Percentiles rank a stretch among this genome's conserved stretches.
Conservation (phyloP, 139 green algal genomes). For the Tetradesmus lagerheimii region DNA sequence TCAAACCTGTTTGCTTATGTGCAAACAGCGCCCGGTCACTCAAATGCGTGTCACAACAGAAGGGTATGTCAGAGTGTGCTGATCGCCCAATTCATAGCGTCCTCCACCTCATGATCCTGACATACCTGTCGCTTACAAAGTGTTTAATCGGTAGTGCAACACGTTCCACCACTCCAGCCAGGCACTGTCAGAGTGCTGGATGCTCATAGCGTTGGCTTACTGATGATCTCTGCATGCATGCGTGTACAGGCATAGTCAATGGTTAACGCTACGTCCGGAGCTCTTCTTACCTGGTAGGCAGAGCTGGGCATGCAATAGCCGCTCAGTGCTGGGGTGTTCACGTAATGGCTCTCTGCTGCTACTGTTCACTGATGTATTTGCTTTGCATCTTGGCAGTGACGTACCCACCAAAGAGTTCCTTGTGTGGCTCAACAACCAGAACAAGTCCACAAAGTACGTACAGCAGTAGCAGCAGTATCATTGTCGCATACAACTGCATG, state of each 20-base stretch:
- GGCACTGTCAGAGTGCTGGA: background rate
- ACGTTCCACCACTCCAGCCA: no score
- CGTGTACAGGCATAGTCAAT: background rate
- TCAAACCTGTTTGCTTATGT: no score
- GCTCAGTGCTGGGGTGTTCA: background rate
- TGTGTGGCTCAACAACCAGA: constrained; percentile 38
- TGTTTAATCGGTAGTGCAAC: background rate
- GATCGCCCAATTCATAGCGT: background rate
- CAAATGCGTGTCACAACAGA: background rate
- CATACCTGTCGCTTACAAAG: no score
- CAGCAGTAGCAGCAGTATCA: background rate
- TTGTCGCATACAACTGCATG: background rate
- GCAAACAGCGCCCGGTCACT: no score
- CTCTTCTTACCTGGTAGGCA: constrained; percentile 16
- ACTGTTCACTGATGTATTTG: background rate
- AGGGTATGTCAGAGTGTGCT: background rate
- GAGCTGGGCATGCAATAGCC: background rate
- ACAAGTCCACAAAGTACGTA: background rate
- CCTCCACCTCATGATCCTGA: background rate
- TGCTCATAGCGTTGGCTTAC: background rate
- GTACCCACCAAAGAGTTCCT: constrained; percentile 45
- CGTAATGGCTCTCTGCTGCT: background rate
- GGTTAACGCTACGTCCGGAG: constrained; percentile 21
- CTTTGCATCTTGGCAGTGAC: constrained; percentile 22
- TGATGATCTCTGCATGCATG: background rate